Evolutionary conservation across 176 grass and related monocot genomes (phyloP), one percentile per base, ranked within the genome.

Genomic region (Juncus inflexus): DNA sequence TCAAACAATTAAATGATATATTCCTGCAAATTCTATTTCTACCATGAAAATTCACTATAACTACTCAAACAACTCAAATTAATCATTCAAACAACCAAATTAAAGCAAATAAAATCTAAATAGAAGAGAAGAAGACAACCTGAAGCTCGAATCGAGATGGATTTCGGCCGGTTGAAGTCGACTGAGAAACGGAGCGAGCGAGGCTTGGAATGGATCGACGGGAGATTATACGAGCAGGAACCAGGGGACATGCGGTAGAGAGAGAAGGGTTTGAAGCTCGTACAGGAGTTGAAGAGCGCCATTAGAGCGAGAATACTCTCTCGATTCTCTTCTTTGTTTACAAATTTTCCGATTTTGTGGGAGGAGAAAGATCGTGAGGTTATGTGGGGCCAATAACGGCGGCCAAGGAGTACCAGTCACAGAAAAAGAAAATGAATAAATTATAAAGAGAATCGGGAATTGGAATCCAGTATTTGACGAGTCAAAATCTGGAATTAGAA

Each of bases 271-370:
- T 57, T 58, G 4, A 40, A 70, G 13, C 52, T 28, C 40, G 67
- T 70, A 42, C 67, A 38, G 11, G 52, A 10, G 13, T 35, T 51
- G 19, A 70, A 70, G 67, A 70, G 67, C 3, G 67, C 67, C 67
- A 70, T 70, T 38, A 42, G 66, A 56, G 37, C 52, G 35, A 19
- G 49, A 40, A 13, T 4, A 47, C 3, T 10, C 6, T 13, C 12
- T 7, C 9, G 50, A 47, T 9, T n/a, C 13, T 65, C 49, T 11
- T 10, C n/a, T 28, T 50, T 12, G 9, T 49, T 28, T 2, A 12
- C 35, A 67, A 28, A 28, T 28, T 28, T 28, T 28, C 19, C 19
- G 47, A 9, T 53, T 58, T 37, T 37, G 7, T 51, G 4, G 37
- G 67, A 3, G 7, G 0, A 12, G 63, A 68, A 68, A 68, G 28